phyloP scores from a whole-genome alignment of 2,329 filamentous ascomycete species.

The Colletotrichum lentis region DNA sequence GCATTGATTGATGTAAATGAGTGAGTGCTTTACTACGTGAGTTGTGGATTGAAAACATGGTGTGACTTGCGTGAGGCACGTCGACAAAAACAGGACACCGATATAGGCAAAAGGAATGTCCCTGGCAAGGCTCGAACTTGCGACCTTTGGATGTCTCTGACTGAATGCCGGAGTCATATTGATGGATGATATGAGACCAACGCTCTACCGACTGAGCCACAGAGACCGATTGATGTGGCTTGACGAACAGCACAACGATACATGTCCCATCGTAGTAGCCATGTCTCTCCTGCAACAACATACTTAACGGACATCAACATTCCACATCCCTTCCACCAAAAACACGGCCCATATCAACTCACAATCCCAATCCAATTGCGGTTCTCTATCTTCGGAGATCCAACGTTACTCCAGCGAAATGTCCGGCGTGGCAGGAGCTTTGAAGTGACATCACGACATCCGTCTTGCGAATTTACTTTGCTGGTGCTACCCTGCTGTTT shows the following conservation, averaged over 20 bases:
- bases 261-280: neutral
- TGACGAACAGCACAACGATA: rapidly evolving
- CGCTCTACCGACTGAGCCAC: constrained; percentile 37
- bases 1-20: neutral
- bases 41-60: rapidly evolving
- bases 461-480: too few species aligned
- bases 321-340: too few species aligned
- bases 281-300: neutral
- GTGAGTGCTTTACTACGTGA: too few species aligned
- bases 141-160: constrained; percentile 35
- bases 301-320: rapidly evolving
- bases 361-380: too few species aligned
- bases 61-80: too few species aligned
- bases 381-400: too few species aligned
- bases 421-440: neutral
- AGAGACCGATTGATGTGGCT: neutral
- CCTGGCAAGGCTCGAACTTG: constrained; percentile 36
- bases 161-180: constrained; percentile 11
- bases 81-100: neutral
- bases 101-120: constrained; percentile 11
- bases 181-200: constrained; percentile 33
- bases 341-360: too few species aligned
- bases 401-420: neutral
- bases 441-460: neutral
- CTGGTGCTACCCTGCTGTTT: too few species aligned